Percentiles rank a stretch among this genome's conserved stretches.
phyloP scores from a whole-genome alignment of 371 early-diverging fungal genomes.

The Mucor velutinosus region DNA sequence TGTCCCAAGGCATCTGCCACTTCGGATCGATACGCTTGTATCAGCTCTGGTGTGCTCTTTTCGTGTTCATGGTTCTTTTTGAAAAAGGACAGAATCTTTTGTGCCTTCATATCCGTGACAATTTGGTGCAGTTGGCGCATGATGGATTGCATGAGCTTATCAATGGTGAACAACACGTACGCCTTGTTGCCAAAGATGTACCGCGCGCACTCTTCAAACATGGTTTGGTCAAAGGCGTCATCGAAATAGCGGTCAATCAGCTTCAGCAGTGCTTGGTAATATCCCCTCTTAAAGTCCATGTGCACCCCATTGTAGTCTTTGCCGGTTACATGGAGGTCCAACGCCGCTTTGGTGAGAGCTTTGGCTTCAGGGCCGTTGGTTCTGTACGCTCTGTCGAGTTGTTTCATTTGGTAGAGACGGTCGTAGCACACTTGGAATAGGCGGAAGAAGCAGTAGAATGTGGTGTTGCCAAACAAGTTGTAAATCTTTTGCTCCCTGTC shows the following conservation, averaged over 20 bases:
- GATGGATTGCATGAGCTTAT: conserved; percentile 53
- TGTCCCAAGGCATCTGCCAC: conserved; percentile 46
- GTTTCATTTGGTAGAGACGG: conserved; percentile 82
- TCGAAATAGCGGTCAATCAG: conserved; percentile 73
- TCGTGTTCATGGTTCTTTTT: conserved; percentile 28
- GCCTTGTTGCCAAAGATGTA: conserved; percentile 86
- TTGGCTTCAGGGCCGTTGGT: conserved; percentile 56
- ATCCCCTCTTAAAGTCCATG: conserved; percentile 48
- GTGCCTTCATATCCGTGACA: conserved; percentile 25
- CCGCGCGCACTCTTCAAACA: conserved; percentile 91
- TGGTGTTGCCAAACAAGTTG: conserved; percentile 73
- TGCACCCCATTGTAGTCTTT: conserved; percentile 25
- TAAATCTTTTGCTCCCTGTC: conserved; percentile 36
- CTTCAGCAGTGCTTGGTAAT: conserved; percentile 72
- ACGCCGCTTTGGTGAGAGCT: conserved; percentile 56
- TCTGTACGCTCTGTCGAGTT: conserved; percentile 59
- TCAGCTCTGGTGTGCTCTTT: conserved; percentile 37
- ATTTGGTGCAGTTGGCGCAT: conserved; percentile 29
- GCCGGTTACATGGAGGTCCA: conserved; percentile 6
- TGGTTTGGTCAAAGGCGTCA: conserved; percentile 76
- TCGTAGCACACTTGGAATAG: conserved; percentile 77
- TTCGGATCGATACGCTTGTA: conserved; percentile 48
- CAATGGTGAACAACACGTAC: conserved; percentile 83
- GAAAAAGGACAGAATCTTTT: conserved; percentile 21
- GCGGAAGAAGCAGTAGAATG: conserved; percentile 87